Percentiles rank a stretch among this genome's conserved stretches.
phyloP scores from a whole-genome alignment of 306 rosid genomes.

The barrel medic (Medicago truncatula) region MtrunA17r5.0-ANR NC_053042.1:44667501-44668000 shows the following conservation, averaged over 20 bases:
- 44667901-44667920: constrained; percentile 51
- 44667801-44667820: constrained; percentile 41
- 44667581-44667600: constrained; percentile 45
- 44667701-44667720: constrained; percentile 46
- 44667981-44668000: constrained; percentile 43
- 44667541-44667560: constrained; percentile 52
- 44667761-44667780: constrained; percentile 41
- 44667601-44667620: constrained; percentile 49
- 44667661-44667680: constrained; percentile 45
- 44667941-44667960: constrained; percentile 48
- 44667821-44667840: constrained; percentile 46
- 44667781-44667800: constrained; percentile 42
- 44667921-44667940: constrained; percentile 54
- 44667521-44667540: constrained; percentile 45
- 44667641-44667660: constrained; percentile 55
- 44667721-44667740: constrained; percentile 43
- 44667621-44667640: constrained; percentile 47
- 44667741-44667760: constrained; percentile 55
- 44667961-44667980: constrained; percentile 52
- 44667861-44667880: constrained; percentile 47
- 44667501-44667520: constrained; percentile 46
- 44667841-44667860: constrained; percentile 46
- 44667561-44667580: constrained; percentile 39
- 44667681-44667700: constrained; percentile 47
- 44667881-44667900: constrained; percentile 42